phyloP scores from a whole-genome alignment of 495 filamentous ascomycete species.

The Penicillium chermesinum region DNA sequence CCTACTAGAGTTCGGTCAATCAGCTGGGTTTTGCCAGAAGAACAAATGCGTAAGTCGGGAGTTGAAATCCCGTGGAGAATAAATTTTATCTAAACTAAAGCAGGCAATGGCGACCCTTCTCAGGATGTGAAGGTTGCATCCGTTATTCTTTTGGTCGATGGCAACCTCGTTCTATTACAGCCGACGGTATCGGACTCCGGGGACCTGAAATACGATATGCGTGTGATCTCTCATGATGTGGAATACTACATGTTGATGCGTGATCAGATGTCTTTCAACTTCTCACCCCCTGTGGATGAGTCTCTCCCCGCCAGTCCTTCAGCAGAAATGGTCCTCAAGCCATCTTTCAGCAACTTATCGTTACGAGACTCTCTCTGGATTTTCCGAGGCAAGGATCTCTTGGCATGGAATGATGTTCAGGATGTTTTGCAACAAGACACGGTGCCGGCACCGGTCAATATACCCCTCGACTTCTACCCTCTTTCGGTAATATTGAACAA shows the following conservation, averaged over 20 bases:
- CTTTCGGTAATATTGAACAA: constrained; percentile 79
- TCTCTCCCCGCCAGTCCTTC: constrained; percentile 49
- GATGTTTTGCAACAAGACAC: constrained; percentile 63
- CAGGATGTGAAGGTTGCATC: constrained; percentile 94
- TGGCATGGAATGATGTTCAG: constrained; percentile 87
- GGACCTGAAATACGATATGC: constrained; percentile 95
- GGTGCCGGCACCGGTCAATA: constrained; percentile 39
- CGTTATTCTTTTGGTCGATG: constrained; percentile 91
- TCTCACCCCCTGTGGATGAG: constrained; percentile 36
- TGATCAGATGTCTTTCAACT: constrained; percentile 63
- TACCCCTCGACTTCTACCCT: constrained; percentile 85
- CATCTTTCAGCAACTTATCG: constrained; percentile 40
- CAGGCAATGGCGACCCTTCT: constrained; percentile 84
- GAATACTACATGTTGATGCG: constrained; percentile 92
- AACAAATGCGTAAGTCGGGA: constrained; percentile 75
- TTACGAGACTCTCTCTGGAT: constrained; percentile 89
- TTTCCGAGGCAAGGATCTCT: constrained; percentile 77
- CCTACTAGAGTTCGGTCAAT: constrained; percentile 87
- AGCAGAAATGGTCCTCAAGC: constrained; percentile 42
- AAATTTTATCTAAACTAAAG: constrained; percentile 16
- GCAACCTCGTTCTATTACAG: constrained; percentile 88
- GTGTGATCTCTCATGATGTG: constrained; percentile 87
- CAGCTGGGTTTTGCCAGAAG: constrained; percentile 92
- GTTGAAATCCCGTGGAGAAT: no score
- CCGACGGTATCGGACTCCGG: constrained; percentile 72